Evolutionary conservation across 148 eudicot genomes (phyloP), one percentile per base, ranked within the genome.

Genomic region (Persicaria tinctoria): DNA sequence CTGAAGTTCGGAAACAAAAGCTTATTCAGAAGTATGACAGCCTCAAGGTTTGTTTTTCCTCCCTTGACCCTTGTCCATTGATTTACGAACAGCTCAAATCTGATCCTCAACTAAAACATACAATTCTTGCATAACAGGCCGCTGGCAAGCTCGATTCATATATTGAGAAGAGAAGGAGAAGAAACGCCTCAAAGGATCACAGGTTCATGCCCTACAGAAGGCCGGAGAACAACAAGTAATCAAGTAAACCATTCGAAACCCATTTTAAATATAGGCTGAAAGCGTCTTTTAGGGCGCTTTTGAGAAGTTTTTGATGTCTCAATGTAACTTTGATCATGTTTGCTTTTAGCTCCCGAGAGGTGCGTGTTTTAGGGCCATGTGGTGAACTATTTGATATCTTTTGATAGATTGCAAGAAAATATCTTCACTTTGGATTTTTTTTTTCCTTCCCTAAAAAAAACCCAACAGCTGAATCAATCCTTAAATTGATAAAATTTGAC

Each of bases 121-220:
- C 12, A 10, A 46, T 18, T 59, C 2, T 38, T 23, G 62, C 72
- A 12, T 57, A 71, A 68, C 84, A 93, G 97, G 92, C 84, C 76
- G 60, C 92, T 75, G 96, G 98, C 59, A 90, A 94, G 81, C 86
- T 94, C 5, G 93, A 90, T 77, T 73, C 93, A 3, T 92, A 75
- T 73, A 76, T 92, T 1, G 91, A 92, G 83, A 92, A 90, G 76
- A 86, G 81, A 80, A 84, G 96, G 73, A 84, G 70, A 81, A 90
- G 87, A 83, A 90, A 88, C 73, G 93, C 96, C 57, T 80, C 97
- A 7, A 94, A 92, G 82, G 96, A 94, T 77, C 96, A 86, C 75
- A 87, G 86, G 75, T 92, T 79, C 84, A 82, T 94, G 85, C 97
- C 98, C 46, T 94, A 94, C 77, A 86, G 92, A 74, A 85, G 92